A percentile compares a stretch with the other conserved stretches of the same genome.
Evolutionary conservation across 495 filamentous ascomycete genomes (phyloP).

Genomic region (Emericellopsis terricola): DNA sequence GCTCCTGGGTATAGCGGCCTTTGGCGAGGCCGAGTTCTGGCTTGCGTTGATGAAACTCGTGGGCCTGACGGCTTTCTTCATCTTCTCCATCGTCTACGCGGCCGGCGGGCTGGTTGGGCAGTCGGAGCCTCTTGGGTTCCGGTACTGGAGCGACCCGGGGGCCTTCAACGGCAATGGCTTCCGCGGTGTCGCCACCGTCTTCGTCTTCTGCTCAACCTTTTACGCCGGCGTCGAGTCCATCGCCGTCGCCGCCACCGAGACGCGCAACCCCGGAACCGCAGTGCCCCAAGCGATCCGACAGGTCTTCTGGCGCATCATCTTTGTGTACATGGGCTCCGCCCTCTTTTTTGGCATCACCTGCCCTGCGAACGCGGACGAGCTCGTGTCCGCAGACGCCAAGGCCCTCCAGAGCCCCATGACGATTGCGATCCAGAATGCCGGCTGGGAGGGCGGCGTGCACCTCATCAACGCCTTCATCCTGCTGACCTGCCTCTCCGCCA

Average conservation of each 20-base stretch:
- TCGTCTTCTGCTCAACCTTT: conserved; percentile 50
- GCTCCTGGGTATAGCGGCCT: conserved; percentile 25
- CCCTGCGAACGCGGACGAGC: conserved; percentile 23
- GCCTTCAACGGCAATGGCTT: conserved; percentile 45
- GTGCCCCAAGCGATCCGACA: conserved; percentile 57
- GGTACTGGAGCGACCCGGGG: conserved; percentile 51
- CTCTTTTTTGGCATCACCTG: conserved; percentile 53
- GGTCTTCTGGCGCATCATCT: conserved; percentile 57
- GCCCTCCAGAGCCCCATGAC: conserved; percentile 39
- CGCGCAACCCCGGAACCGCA: conserved; percentile 50
- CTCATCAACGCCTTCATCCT: conserved; percentile 60
- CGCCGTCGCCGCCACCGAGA: conserved; percentile 58
- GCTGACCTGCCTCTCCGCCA: conserved; percentile 48
- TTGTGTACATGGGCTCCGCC: conserved; percentile 55
- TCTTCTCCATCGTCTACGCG: conserved; percentile 48
- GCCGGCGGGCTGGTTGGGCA: conserved; percentile 29
- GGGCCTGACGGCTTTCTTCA: conserved; percentile 47
- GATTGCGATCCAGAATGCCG: conserved; percentile 39
- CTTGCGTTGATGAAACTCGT: conserved; percentile 47
- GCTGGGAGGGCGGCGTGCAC: conserved; percentile 34
- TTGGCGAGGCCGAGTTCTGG: conserved; percentile 48
- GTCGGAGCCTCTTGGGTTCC: conserved; percentile 31
- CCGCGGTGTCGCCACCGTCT: conserved; percentile 37
- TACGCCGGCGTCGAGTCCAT: conserved; percentile 63
- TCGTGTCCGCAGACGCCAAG: conserved; percentile 29